These are phyloP conservation scores for Aspergillus pseudonomiae DNA, from an alignment of 2,329 filamentous ascomycete genomes.

Conservation along the genomic window DNA sequence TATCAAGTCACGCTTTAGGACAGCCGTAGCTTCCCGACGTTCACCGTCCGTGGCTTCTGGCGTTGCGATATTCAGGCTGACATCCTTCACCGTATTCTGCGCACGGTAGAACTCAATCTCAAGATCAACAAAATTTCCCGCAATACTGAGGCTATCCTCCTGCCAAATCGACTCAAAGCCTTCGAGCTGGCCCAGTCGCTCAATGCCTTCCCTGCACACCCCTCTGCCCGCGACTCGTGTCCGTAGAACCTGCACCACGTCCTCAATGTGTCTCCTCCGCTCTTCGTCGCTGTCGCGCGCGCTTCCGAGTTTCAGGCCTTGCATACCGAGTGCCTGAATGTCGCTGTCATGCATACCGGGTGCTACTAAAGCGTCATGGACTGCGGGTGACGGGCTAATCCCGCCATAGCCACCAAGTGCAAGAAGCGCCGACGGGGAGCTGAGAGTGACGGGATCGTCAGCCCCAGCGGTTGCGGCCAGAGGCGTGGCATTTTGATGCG, in stretches of 20 bases:
- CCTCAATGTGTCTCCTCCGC: slow-evolving; percentile 43
- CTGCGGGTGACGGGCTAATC: slow-evolving; percentile 44
- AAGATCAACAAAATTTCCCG: slow-evolving; percentile 50
- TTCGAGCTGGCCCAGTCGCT: slow-evolving; percentile 46
- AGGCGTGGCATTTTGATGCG: slow-evolving; percentile 49
- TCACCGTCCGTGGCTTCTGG: slow-evolving; percentile 45
- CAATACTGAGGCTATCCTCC: slow-evolving; percentile 49
- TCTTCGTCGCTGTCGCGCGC: slow-evolving; percentile 47
- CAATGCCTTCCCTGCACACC: slow-evolving; percentile 47
- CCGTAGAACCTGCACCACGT: slow-evolving; percentile 45
- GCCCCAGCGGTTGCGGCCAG: slow-evolving; percentile 39
- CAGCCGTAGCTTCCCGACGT: slow-evolving; percentile 45
- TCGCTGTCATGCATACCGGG: slow-evolving; percentile 42
- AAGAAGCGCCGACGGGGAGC: slow-evolving; percentile 49
- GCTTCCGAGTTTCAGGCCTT: slow-evolving; percentile 39
- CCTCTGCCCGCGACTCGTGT: slow-evolving; percentile 46
- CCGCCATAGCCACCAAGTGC: slow-evolving; percentile 47
- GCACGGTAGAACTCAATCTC: slow-evolving; percentile 49
- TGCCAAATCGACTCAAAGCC: slow-evolving; percentile 52
- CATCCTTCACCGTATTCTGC: slow-evolving; percentile 46
- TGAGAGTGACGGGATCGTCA: slow-evolving; percentile 48
- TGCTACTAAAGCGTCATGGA: slow-evolving; percentile 40
- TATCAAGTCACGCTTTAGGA: slow-evolving; percentile 45
- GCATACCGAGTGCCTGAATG: slow-evolving; percentile 44
- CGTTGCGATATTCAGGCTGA: slow-evolving; percentile 47